Percentiles rank a stretch among this genome's conserved stretches.
Conservation (phyloP, 306 rosid species). For the Malus sylvestris region DNA sequence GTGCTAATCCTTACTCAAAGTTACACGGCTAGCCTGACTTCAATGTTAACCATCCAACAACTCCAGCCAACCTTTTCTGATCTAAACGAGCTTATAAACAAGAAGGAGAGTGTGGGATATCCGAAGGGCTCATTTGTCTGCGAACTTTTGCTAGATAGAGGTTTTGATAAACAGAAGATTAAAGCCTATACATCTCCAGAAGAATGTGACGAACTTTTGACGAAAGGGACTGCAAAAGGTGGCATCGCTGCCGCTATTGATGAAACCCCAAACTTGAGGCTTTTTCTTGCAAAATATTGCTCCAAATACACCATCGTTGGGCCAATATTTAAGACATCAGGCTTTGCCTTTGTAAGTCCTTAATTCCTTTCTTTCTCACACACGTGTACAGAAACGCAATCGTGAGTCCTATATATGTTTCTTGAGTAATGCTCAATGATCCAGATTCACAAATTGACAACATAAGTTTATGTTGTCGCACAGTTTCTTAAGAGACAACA, state of each 20-base stretch:
- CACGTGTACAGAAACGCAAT: background rate
- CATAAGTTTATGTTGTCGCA: background rate
- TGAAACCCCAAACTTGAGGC: slow-evolving; percentile 21
- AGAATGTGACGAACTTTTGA: slow-evolving; percentile 21
- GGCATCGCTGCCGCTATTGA: slow-evolving; percentile 42
- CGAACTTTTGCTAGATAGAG: slow-evolving; percentile 22
- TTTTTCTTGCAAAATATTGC: slow-evolving; percentile 28
- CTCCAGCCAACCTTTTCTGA: slow-evolving; percentile 38
- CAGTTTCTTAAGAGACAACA: too few relatives aligned
- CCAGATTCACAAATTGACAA: background rate
- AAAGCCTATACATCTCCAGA: slow-evolving; percentile 1
- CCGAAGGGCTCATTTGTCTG: slow-evolving; percentile 35
- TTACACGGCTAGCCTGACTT: slow-evolving; percentile 61
- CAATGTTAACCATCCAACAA: slow-evolving; percentile 47
- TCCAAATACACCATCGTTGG: slow-evolving; percentile 28
- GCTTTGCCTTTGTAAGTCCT: slow-evolving; percentile 41
- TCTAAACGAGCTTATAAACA: slow-evolving; percentile 26
- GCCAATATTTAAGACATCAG: slow-evolving; percentile 22
- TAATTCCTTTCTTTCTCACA: background rate
- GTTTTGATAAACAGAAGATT: slow-evolving; percentile 31
- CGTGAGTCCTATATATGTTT: background rate
- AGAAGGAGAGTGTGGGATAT: slow-evolving; percentile 45
- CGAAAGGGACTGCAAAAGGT: slow-evolving; percentile 21
- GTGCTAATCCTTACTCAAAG: slow-evolving; percentile 60
- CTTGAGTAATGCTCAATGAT: background rate